These are phyloP conservation scores for Talaromyces pinophilus DNA, from an alignment of 2,329 filamentous ascomycete genomes.

Conservation along the genomic window DNA sequence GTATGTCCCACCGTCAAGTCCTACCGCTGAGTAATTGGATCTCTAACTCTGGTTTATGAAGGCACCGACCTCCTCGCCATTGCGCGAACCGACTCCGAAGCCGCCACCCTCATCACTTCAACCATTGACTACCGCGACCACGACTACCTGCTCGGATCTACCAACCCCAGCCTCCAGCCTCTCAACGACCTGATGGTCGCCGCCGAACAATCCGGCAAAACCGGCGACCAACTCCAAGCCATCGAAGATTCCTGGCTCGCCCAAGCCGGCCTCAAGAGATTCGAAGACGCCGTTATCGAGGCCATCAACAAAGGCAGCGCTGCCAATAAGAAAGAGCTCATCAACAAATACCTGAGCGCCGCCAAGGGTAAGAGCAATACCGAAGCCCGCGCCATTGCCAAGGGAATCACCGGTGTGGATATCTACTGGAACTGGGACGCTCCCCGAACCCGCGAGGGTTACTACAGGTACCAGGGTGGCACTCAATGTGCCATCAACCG, in stretches of 20 bases:
- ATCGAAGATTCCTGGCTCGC: conserved; percentile 88
- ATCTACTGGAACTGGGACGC: conserved; percentile 94
- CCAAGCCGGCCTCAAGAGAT: conserved; percentile 79
- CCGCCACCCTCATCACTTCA: conserved; percentile 92
- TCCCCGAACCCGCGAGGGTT: conserved; percentile 91
- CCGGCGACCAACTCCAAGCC: conserved; percentile 75
- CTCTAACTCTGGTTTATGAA: too few species aligned
- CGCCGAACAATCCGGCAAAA: conserved; percentile 80
- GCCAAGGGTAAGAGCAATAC: conserved; percentile 81
- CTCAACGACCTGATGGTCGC: conserved; percentile 88
- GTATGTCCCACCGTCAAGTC: conserved; percentile 42
- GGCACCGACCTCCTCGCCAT: conserved; percentile 78
- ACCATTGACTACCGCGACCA: conserved; percentile 97
- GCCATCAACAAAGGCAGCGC: conserved; percentile 70
- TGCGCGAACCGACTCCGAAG: conserved; percentile 95
- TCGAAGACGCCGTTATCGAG: conserved; percentile 84
- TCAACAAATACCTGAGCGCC: conserved; percentile 65
- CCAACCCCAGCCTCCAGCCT: conserved; percentile 79
- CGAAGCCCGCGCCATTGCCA: conserved; percentile 79
- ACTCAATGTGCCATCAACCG: conserved; percentile 89
- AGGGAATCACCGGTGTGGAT: conserved; percentile 73
- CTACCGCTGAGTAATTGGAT: too few species aligned
- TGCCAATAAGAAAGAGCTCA: conserved; percentile 66
- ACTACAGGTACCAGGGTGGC: conserved; percentile 88
- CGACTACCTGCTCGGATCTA: conserved; percentile 84